Conservation (phyloP, 2,329 filamentous ascomycete species). For the Fusarium compactum region DNA sequence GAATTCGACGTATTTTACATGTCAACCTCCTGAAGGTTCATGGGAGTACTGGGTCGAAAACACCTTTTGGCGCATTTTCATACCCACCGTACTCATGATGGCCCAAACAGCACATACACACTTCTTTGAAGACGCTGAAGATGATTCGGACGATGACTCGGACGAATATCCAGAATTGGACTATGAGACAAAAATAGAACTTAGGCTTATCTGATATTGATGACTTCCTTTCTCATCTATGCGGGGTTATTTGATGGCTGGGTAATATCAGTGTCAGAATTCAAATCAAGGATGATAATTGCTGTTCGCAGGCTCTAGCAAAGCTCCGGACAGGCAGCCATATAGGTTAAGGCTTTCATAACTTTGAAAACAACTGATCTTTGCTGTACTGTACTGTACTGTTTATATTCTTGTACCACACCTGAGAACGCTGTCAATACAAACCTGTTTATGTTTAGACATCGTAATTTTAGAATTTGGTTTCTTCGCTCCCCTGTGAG, state of each 20-base stretch:
- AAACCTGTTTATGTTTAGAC: not conserved
- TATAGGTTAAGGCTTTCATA: not conserved
- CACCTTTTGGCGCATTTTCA: too few species aligned
- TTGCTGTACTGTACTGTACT: not conserved
- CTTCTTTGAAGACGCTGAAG: not conserved
- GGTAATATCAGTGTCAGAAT: not conserved
- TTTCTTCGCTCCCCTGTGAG: too few species aligned
- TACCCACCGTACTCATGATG: not conserved
- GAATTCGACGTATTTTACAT: not conserved
- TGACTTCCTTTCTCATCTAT: not conserved
- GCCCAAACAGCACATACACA: not conserved
- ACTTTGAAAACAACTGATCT: not conserved
- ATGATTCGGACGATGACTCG: not conserved
- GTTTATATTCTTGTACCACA: not conserved
- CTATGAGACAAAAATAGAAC: accelerated
- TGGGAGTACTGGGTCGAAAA: not conserved
- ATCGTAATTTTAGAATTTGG: too few species aligned
- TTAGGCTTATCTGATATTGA: not conserved
- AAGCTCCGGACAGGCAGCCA: too few species aligned
- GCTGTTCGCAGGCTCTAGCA: too few species aligned
- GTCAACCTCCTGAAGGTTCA: not conserved
- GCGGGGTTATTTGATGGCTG: not conserved
- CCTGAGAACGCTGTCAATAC: not conserved
- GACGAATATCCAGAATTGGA: not conserved
- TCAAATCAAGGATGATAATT: too few species aligned